phyloP scores from a whole-genome alignment of 805 yeast genomes.

The Jamesozyma rosinii region DNA sequence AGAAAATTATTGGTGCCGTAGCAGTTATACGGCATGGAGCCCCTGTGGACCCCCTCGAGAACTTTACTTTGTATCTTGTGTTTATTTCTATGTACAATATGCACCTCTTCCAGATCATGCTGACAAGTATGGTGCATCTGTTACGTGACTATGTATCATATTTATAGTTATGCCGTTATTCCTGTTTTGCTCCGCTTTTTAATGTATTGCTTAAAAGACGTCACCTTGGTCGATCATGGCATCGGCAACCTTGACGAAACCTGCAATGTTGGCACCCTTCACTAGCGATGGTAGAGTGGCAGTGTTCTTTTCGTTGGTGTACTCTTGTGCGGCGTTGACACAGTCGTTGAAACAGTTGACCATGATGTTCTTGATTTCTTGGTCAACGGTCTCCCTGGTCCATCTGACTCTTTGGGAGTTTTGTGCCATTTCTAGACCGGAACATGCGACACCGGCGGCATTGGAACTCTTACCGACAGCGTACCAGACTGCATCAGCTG shows the following conservation, averaged over 20 bases:
- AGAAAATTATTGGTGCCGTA: too few relatives aligned
- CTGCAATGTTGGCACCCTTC: conserved; percentile 98
- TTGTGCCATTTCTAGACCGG: conserved; percentile 99
- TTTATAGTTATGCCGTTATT: background rate
- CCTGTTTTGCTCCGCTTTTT: too few relatives aligned
- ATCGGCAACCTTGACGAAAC: conserved; percentile 95
- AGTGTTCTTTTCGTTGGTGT: conserved; percentile 50
- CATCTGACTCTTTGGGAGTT: conserved; percentile 90
- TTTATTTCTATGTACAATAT: too few relatives aligned
- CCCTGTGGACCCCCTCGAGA: too few relatives aligned
- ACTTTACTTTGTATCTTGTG: too few relatives aligned
- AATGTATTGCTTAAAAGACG: conserved; percentile 28
- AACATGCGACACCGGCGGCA: conserved; percentile 99
- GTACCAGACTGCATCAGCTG: conserved; percentile 70
- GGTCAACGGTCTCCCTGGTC: conserved; percentile 89
- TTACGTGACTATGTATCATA: background rate
- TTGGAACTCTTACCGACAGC: conserved; percentile 99
- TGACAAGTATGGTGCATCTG: background rate
- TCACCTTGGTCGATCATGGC: conserved; percentile 99
- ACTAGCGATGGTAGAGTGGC: conserved; percentile 84
- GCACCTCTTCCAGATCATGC: too few relatives aligned
- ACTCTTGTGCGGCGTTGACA: conserved; percentile 74
- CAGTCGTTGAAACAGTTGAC: conserved; percentile 86
- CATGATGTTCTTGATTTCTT: conserved; percentile 87
- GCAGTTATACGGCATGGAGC: too few relatives aligned